phyloP scores from a whole-genome alignment of 2,329 filamentous ascomycete genomes.

The Fulvia fulva region DNA sequence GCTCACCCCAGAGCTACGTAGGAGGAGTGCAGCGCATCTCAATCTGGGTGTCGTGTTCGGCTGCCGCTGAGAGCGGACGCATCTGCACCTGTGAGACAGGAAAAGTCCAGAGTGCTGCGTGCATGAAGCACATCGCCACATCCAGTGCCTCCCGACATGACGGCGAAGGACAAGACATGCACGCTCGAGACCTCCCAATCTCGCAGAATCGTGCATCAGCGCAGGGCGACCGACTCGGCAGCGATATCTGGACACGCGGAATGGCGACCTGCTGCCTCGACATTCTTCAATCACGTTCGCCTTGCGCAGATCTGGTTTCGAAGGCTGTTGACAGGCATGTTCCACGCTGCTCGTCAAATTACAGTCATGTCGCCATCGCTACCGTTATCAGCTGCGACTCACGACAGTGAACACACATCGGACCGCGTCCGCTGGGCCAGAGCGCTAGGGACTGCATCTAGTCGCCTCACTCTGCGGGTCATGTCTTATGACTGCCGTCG shows the following conservation, averaged over 20 bases:
- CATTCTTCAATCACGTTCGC: not conserved
- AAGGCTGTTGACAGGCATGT: not conserved
- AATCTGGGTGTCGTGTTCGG: not conserved
- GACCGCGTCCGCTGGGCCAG: not conserved
- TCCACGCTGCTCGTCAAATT: not conserved
- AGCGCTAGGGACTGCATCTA: not conserved
- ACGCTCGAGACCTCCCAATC: not conserved
- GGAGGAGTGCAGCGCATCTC: not conserved
- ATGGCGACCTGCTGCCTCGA: not conserved
- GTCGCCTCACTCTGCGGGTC: not conserved
- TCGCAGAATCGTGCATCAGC: not conserved
- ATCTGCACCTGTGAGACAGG: not conserved
- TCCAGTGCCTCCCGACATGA: not conserved
- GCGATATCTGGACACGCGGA: not conserved
- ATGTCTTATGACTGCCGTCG: not conserved
- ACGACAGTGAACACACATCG: not conserved
- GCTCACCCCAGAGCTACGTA: not conserved
- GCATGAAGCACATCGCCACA: not conserved
- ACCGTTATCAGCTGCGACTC: not conserved
- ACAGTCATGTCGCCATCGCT: conserved; percentile 1
- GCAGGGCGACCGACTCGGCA: not conserved
- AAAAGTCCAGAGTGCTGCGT: not conserved
- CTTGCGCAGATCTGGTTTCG: not conserved
- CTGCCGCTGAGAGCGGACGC: not conserved
- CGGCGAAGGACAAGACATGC: not conserved